These are phyloP conservation scores for Delonix regia DNA, from an alignment of 306 rosid genomes.

Conservation along the genomic window DNA sequence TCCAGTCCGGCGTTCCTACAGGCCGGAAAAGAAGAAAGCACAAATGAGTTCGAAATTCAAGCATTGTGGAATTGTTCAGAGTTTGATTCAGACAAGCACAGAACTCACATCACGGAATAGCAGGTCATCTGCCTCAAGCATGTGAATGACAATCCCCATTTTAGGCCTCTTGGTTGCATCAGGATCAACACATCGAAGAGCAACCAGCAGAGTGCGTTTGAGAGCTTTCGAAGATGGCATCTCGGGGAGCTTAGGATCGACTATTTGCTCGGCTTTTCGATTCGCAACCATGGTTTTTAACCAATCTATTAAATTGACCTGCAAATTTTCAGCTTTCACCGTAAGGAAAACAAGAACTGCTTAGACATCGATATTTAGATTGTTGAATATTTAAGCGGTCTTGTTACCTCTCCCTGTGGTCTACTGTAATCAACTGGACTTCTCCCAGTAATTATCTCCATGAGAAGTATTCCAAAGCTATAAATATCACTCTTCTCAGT, in stretches of 20 bases:
- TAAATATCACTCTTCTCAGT: slow-evolving; percentile 93
- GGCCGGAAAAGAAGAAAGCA: neutral
- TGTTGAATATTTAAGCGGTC: neutral
- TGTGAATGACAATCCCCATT: slow-evolving; percentile 98
- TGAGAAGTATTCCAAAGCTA: slow-evolving; percentile 93
- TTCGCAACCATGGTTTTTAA: slow-evolving; percentile 87
- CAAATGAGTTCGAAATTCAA: neutral
- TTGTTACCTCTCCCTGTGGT: slow-evolving; percentile 85
- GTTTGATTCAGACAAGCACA: neutral
- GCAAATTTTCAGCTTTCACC: slow-evolving; percentile 24
- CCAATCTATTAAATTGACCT: slow-evolving; percentile 96
- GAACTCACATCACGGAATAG: slow-evolving; percentile 64
- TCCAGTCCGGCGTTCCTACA: slow-evolving; percentile 64
- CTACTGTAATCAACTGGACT: slow-evolving; percentile 90
- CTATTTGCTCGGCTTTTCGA: slow-evolving; percentile 79
- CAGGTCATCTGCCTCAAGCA: slow-evolving; percentile 94
- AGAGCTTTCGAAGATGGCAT: slow-evolving; percentile 92
- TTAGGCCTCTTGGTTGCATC: slow-evolving; percentile 95
- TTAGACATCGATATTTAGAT: neutral
- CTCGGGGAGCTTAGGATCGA: slow-evolving; percentile 86
- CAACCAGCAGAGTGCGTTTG: slow-evolving; percentile 81
- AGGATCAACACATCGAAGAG: slow-evolving; percentile 93
- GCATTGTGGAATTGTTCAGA: slow-evolving; percentile 7
- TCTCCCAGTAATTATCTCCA: slow-evolving; percentile 91
- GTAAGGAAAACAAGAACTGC: slow-evolving; percentile 29